Conservation (phyloP, 768 basidiomycete species). For the Tricholoma hemisulphureum region DNA sequence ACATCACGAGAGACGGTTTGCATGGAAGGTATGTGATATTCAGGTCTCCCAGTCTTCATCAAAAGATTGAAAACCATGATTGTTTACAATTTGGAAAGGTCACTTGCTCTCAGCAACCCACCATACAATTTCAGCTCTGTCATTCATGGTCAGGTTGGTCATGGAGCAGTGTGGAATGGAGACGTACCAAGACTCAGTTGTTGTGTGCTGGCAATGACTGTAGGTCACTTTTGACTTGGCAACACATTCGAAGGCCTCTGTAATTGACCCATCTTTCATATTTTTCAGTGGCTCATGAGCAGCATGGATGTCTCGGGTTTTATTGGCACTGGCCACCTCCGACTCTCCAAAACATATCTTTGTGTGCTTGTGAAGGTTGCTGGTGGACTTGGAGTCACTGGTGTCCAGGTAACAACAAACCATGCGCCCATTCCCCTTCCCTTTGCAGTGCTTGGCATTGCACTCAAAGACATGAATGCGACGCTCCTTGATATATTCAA, state of each 20-base stretch:
- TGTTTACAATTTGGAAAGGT: slow-evolving; percentile 32
- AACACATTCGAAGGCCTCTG: slow-evolving; percentile 22
- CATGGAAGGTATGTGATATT: slow-evolving; percentile 30
- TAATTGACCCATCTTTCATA: slow-evolving; percentile 23
- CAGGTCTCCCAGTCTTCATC: slow-evolving; percentile 34
- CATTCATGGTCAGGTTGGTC: not conserved
- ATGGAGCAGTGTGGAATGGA: not conserved
- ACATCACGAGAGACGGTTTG: slow-evolving; percentile 30
- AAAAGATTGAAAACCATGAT: slow-evolving; percentile 27
- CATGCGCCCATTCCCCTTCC: not conserved
- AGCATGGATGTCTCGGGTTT: no score
- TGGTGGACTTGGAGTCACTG: slow-evolving; percentile 23
- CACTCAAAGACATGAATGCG: slow-evolving; percentile 25
- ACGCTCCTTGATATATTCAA: slow-evolving; percentile 18
- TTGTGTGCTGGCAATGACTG: slow-evolving; percentile 22
- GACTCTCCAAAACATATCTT: slow-evolving; percentile 27
- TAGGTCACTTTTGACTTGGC: slow-evolving; percentile 26
- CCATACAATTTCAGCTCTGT: slow-evolving; percentile 28
- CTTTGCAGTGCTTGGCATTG: slow-evolving; percentile 15
- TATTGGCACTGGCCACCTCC: slow-evolving; percentile 15
- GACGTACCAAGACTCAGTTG: slow-evolving; percentile 18
- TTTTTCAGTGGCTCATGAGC: no score
- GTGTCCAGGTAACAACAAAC: slow-evolving; percentile 24
- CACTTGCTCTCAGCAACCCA: slow-evolving; percentile 14
- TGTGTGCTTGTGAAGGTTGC: slow-evolving; percentile 29